Evolutionary conservation across 208 protist species (phyloP), one percentile per base, ranked within the genome.

Genomic region (Trichomonas gallinae): DNA sequence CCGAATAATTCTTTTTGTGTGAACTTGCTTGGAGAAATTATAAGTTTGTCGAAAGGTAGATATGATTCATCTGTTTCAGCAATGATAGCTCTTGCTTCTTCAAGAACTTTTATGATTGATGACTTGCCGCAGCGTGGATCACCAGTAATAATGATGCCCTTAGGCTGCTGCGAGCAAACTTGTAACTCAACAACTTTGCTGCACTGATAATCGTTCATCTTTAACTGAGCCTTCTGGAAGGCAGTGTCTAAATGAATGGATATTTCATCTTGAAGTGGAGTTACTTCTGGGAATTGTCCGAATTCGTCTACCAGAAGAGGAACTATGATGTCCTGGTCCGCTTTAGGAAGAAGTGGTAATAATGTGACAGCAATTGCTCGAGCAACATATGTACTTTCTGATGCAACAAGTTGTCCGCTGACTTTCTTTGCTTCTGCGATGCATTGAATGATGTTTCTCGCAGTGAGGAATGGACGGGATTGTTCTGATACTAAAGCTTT

Each of bases 11-110:
- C 99, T 96, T 99, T 98, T 97, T 99, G 98, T 31, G 98, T 97
- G 45, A 99, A 98, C 36, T 98, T 98, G 97, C 99, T 99, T 96
- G 99, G 99, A 97, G 99, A 99, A 97, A 99, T 98, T 31, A 99
- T 97, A 97, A 98, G 99, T 97, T 98, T 98, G 63, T 97, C 23
- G 31, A 96, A 26, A 21, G 6, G 15, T 21, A 34, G 31, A 51
- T 40, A 48, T 93, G 42, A 1, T 34, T 93, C 44, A 15, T 93
- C 21, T 31, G 34, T 48, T 93, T 93, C 40, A 93, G 1, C n/a
- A 34, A 93, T n/a, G 13, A 40, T 42, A 11, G 42, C 26, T 34
- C 26, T 44, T 4, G 49, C 23, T 36, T 96, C 23, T 96, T 96
- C 42, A n/a, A 97, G 81, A 26, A 96, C 31, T n/a, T 89, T 23